Evolutionary conservation across 306 rosid species (phyloP).

Genomic region (Dryas alaskensis): DNA sequence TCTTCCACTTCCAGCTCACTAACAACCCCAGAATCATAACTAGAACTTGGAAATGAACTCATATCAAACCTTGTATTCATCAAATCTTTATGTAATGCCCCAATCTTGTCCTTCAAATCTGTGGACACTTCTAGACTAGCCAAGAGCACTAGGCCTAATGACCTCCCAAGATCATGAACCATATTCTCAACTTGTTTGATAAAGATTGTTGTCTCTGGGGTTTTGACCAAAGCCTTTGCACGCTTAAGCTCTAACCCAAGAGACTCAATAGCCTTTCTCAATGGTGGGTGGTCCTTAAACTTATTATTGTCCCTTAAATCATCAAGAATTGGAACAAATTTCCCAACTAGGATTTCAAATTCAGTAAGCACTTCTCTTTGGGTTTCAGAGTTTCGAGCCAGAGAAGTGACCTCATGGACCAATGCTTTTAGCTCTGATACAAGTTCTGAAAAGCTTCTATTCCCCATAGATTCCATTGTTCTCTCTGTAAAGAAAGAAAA

Average conservation of each 20-base stretch:
- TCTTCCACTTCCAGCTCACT: conserved; percentile 39
- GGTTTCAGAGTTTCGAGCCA: conserved; percentile 42
- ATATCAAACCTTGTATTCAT: conserved; percentile 49
- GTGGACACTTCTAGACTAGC: conserved; percentile 57
- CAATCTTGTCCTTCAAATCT: conserved; percentile 54
- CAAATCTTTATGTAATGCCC: conserved; percentile 51
- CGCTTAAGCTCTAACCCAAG: conserved; percentile 60
- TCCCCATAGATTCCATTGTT: conserved; percentile 33
- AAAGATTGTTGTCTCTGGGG: conserved; percentile 39
- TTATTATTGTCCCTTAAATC: conserved; percentile 45
- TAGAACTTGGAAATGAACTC: conserved; percentile 46
- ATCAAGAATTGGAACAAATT: conserved; percentile 51
- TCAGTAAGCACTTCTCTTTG: conserved; percentile 44
- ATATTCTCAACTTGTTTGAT: conserved; percentile 53
- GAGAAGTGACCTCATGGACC: conserved; percentile 51
- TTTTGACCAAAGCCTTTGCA: conserved; percentile 39
- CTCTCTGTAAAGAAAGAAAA: background rate
- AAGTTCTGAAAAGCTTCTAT: conserved; percentile 38
- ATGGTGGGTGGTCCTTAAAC: conserved; percentile 48
- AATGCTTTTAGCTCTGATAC: conserved; percentile 39
- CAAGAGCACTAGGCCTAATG: conserved; percentile 67
- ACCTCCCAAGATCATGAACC: conserved; percentile 73
- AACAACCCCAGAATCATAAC: conserved; percentile 40
- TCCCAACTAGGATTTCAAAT: conserved; percentile 53
- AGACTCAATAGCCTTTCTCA: conserved; percentile 67